Percentiles rank a stretch among this genome's conserved stretches.
These are phyloP conservation scores for Coniella vitis DNA, from an alignment of 2,329 filamentous ascomycete genomes.

Conservation along the genomic window DNA sequence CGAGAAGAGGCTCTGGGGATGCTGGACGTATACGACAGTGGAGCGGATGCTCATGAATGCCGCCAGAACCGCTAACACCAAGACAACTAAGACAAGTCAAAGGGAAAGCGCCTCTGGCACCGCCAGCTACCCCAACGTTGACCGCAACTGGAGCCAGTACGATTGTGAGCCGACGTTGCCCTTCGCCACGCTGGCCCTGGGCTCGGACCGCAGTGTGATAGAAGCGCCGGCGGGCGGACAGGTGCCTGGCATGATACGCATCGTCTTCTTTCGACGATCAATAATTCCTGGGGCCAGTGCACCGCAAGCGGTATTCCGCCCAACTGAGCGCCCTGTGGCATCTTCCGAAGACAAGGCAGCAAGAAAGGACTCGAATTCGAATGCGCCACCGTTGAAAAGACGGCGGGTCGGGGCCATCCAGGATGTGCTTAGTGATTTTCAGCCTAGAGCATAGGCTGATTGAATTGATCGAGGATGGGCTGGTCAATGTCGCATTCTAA, in stretches of 20 bases:
- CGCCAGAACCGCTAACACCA: background rate
- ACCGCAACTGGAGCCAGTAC: background rate
- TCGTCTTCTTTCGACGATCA: constrained; percentile 10
- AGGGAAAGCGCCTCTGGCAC: too few relatives aligned
- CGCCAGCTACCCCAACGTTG: background rate
- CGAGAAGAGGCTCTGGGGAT: background rate
- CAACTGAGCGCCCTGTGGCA: too few relatives aligned
- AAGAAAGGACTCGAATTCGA: background rate
- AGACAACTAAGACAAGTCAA: background rate
- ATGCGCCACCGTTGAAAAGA: background rate
- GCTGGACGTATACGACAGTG: background rate
- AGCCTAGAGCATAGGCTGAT: background rate
- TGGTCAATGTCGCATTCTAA: too few relatives aligned
- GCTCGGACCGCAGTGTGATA: background rate
- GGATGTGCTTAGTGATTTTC: background rate
- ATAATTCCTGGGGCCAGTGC: background rate
- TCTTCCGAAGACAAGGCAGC: background rate
- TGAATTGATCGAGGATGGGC: background rate
- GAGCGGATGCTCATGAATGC: background rate
- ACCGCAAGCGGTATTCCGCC: background rate
- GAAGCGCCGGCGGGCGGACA: background rate
- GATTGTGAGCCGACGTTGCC: background rate
- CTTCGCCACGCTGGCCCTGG: constrained; percentile 8
- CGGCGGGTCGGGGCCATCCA: background rate
- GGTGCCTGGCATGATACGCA: background rate